phyloP scores from a whole-genome alignment of 176 grass and related monocot genomes.

The Thalia dealbata region DNA sequence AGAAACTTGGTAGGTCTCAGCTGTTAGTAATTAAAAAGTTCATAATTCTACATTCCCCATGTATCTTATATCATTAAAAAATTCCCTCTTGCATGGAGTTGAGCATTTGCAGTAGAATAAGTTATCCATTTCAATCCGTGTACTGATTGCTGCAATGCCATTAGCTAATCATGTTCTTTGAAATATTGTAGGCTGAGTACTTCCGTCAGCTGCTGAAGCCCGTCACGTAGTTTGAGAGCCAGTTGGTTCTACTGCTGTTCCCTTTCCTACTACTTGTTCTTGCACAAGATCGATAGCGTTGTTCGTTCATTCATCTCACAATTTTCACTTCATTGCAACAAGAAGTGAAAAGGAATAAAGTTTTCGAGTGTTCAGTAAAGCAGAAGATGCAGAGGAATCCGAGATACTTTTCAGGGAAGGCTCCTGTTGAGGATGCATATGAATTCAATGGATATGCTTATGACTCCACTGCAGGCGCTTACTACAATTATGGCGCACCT shows the following conservation, averaged over 20 bases:
- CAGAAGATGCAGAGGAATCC: constrained; percentile 54
- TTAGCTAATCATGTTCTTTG: background rate
- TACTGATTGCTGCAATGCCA: background rate
- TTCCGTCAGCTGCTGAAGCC: constrained; percentile 82
- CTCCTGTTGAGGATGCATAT: constrained; percentile 16
- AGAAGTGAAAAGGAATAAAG: constrained; percentile 29
- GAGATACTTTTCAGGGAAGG: constrained; percentile 47
- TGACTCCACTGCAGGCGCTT: constrained; percentile 27
- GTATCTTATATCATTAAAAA: too few species aligned
- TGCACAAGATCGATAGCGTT: too few species aligned
- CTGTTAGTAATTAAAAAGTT: too few species aligned
- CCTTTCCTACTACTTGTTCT: too few species aligned
- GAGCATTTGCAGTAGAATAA: background rate
- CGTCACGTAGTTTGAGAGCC: constrained; percentile 47
- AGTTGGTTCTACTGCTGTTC: constrained; percentile 24
- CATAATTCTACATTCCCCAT: too few species aligned
- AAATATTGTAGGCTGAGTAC: constrained; percentile 60
- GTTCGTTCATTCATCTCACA: background rate
- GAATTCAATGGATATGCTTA: constrained; percentile 17
- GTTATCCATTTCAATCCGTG: background rate
- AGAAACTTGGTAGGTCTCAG: too few species aligned
- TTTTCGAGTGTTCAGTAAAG: constrained; percentile 14
- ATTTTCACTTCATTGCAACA: background rate
- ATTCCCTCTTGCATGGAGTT: too few species aligned
- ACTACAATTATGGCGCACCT: constrained; percentile 30